phyloP scores from a whole-genome alignment of 2,329 filamentous ascomycete genomes.

The Cercospora canescens region DNA sequence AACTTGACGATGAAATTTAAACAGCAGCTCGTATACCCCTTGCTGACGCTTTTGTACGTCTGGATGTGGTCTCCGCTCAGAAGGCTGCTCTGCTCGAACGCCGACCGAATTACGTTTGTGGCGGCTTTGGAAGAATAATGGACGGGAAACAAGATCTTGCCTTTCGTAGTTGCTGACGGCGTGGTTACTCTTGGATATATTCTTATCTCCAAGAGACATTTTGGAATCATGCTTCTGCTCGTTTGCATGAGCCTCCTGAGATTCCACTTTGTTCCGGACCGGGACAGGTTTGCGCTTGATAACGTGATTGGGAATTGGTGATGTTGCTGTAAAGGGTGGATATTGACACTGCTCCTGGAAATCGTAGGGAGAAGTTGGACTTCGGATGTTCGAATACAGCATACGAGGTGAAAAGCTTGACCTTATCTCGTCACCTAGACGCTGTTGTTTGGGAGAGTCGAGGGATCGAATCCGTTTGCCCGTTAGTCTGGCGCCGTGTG shows the following conservation, averaged over 20 bases:
- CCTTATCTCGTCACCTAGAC: background rate
- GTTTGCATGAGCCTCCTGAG: background rate
- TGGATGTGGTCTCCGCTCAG: background rate
- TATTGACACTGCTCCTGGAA: background rate
- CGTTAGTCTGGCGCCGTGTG: background rate
- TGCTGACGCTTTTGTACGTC: background rate
- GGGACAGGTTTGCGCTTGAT: background rate
- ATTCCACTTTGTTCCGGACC: background rate
- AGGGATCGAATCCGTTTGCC: background rate
- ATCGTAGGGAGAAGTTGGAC: background rate
- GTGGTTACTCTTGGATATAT: background rate
- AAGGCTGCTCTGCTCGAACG: background rate
- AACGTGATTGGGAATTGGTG: background rate
- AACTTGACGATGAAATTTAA: background rate
- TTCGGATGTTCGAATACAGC: background rate
- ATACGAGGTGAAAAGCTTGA: background rate
- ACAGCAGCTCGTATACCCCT: background rate
- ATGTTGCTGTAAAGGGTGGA: background rate
- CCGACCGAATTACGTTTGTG: background rate
- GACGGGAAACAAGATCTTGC: background rate
- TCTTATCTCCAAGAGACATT: background rate
- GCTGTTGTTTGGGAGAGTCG: background rate
- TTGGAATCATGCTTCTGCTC: background rate
- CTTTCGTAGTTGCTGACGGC: background rate
- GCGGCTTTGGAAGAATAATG: background rate